Percentiles rank a stretch among this genome's conserved stretches.
Evolutionary conservation across 306 rosid genomes (phyloP).

Genomic region (Pyrus pyrifolia): DNA sequence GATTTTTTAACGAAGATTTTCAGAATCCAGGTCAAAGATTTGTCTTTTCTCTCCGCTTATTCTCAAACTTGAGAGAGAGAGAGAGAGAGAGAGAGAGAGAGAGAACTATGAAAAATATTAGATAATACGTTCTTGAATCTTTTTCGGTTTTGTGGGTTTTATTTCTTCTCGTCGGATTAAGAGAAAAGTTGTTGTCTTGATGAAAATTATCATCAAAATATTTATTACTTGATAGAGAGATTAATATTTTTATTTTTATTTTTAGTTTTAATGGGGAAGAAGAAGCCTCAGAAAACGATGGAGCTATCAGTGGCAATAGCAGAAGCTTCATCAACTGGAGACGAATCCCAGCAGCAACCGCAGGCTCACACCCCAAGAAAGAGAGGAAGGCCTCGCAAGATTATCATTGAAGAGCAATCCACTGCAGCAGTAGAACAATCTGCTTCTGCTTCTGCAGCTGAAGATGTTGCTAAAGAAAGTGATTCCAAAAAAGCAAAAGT

Average conservation of each 20-base stretch:
- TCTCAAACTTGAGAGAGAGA: slow-evolving; percentile 1
- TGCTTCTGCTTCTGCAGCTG: slow-evolving; percentile 1
- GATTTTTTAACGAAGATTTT: slow-evolving; percentile 27
- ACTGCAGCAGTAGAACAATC: neutral
- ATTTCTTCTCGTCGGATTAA: neutral
- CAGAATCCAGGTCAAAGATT: slow-evolving; percentile 47
- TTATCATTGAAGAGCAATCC: slow-evolving; percentile 10
- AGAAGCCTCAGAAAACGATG: slow-evolving; percentile 63
- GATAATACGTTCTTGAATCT: neutral
- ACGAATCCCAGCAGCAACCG: slow-evolving; percentile 22
- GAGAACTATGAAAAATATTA: too few relatives aligned
- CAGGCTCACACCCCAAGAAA: slow-evolving; percentile 51
- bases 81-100: neutral
- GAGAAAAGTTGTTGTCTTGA: neutral
- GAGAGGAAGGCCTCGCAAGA: slow-evolving; percentile 86
- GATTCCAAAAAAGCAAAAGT: slow-evolving; percentile 22
- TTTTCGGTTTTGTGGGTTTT: neutral
- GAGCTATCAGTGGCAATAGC: slow-evolving; percentile 74
- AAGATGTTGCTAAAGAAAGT: slow-evolving; percentile 18
- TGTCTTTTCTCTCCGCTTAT: slow-evolving; percentile 23
- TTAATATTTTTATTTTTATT: neutral
- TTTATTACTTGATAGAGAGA: neutral
- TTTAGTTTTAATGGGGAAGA: slow-evolving; percentile 53
- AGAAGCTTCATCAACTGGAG: slow-evolving; percentile 56
- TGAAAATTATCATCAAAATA: neutral